Conservation (phyloP, 179 eudicot species). For the Pouteria campechiana region DNA sequence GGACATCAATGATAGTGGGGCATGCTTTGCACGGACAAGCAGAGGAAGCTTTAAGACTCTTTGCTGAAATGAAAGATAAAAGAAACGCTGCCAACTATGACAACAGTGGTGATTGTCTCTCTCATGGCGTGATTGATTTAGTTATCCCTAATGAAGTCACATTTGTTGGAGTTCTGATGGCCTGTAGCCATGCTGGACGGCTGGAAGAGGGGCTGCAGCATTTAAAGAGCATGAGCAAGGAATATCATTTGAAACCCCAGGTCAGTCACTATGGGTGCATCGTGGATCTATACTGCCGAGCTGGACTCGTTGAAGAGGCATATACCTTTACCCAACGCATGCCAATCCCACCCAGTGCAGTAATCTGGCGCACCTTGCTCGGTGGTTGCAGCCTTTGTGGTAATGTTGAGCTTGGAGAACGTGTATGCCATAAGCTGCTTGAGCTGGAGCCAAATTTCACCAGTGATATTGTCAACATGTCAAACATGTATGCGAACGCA, state of each 20-base stretch:
- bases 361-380: constrained; percentile 38
- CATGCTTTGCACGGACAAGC: constrained; percentile 37
- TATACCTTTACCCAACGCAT: constrained; percentile 18
- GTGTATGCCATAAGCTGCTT: constrained; percentile 12
- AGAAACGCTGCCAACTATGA: neutral
- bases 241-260: constrained; percentile 24
- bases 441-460: constrained; percentile 18
- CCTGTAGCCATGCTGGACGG: constrained; percentile 40
- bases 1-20: constrained; percentile 57
- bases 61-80: constrained; percentile 21
- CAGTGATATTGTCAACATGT: constrained; percentile 32
- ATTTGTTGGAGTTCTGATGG: constrained; percentile 39
- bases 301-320: constrained; percentile 32
- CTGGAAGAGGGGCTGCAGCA: constrained; percentile 29
- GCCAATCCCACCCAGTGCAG: constrained; percentile 27
- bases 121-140: no score
- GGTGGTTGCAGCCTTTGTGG: constrained; percentile 34
- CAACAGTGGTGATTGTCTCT: no score
- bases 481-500: constrained; percentile 31
- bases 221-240: constrained; percentile 26
- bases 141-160: constrained; percentile 35
- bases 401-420: constrained; percentile 20
- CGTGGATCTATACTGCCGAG: constrained; percentile 40
- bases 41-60: constrained; percentile 28
- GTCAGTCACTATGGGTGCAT: constrained; percentile 45